Evolutionary conservation across 139 green algal genomes (phyloP).

Genomic region (Coelastrella sp.): DNA sequence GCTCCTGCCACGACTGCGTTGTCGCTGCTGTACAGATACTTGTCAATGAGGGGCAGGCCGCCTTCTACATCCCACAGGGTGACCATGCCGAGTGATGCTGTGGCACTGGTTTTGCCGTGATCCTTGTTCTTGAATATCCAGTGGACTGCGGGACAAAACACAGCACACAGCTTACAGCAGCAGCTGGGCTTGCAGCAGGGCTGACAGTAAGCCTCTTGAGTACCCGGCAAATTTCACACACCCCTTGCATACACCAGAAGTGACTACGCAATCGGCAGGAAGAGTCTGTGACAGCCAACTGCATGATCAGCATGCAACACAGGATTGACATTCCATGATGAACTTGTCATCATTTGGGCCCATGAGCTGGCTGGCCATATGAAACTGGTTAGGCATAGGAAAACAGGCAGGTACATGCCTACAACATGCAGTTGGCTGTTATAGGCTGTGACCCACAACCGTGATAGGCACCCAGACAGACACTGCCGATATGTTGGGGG

Average conservation of each 20-base stretch:
- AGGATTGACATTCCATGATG: too few relatives aligned
- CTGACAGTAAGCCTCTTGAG: slow-evolving; percentile 74
- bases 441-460: too few relatives aligned
- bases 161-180: slow-evolving; percentile 52
- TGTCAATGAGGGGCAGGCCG: slow-evolving; percentile 94
- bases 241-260: neutral
- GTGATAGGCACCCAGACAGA: too few relatives aligned
- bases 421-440: too few relatives aligned
- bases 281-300: too few relatives aligned
- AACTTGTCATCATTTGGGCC: too few relatives aligned
- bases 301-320: too few relatives aligned
- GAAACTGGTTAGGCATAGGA: too few relatives aligned
- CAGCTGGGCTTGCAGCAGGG: neutral
- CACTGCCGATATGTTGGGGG: too few relatives aligned
- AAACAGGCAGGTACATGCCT: too few relatives aligned
- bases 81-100: slow-evolving; percentile 89
- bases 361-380: too few relatives aligned
- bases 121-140: slow-evolving; percentile 99
- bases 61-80: slow-evolving; percentile 98
- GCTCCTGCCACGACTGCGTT: slow-evolving; percentile 87
- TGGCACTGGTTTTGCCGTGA: slow-evolving; percentile 96
- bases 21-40: slow-evolving; percentile 97
- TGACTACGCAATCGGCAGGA: too few relatives aligned
- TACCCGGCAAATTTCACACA: slow-evolving; percentile 86
- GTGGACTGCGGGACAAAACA: slow-evolving; percentile 59